Evolutionary conservation across 345 rosid species (phyloP), one percentile per base, ranked within the genome.

Genomic region (Schrenkiella parvula): DNA sequence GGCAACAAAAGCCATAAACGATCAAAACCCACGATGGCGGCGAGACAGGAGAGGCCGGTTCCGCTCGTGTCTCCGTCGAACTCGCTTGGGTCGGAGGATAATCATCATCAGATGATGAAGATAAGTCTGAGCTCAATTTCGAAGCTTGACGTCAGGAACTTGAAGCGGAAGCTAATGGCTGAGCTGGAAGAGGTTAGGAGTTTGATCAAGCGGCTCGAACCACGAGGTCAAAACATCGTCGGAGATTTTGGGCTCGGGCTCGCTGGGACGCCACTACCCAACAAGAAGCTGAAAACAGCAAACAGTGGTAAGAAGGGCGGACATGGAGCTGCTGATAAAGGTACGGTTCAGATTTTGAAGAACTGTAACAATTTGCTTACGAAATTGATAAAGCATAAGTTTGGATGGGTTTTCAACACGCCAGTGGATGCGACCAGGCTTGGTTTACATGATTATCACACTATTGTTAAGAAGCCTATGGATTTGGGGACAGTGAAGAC

Each of bases 401-500:
- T 54, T 78, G 92, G 96, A 18, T 93, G 97, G 98, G 79, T 91
- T 78, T 93, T 93, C 65, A 86, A 88, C 68, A 37, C 72, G 3
- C 97, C 98, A 0, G 98, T 93, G 48, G 97, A 93, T 84, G 92
- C 72, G 2, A 82, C 83, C 70, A 79, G 68, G 68, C 88, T 91
- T 75, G 87, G 87, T 56, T 77, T 91, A 77, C 89, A 79, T 63
- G 98, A 93, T 81, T 93, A 93, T 69, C 80, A 80, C 47, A 80
- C 68, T 3, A 89, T 91, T 44, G 72, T 93, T 58, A 85, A 85
- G 81, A 87, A 82, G 58, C 98, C 97, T 0, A 93, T 93, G 98
- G 98, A 93, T 87, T 83, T 93, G 75, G 97, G 97, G 10, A 86
- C 97, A 0, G 92, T 93, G 70, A 87, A 85, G 80, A 78, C 58